Evolutionary conservation across 345 rosid species (phyloP).

Genomic region (Populus tremula): DNA sequence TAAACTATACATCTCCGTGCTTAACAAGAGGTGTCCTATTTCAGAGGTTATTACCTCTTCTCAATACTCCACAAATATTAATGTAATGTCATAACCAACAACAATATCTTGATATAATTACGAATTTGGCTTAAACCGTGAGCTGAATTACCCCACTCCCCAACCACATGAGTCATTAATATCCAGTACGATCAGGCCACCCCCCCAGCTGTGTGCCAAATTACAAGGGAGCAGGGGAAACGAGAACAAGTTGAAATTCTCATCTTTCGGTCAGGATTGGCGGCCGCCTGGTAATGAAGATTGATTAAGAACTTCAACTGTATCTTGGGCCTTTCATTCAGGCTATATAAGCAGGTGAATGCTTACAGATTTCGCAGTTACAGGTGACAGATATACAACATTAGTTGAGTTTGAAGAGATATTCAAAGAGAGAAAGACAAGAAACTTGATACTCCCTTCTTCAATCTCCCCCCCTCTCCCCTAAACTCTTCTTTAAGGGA

Average conservation of each 20-base stretch:
- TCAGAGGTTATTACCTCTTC: too few relatives aligned
- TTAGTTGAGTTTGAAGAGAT: not conserved
- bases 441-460: not conserved
- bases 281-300: not conserved
- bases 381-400: not conserved
- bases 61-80: too few relatives aligned
- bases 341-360: constrained; percentile 10
- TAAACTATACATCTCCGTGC: too few relatives aligned
- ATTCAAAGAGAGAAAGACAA: not conserved
- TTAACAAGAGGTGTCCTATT: too few relatives aligned
- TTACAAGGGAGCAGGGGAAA: not conserved
- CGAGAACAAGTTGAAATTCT: not conserved
- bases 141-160: not conserved
- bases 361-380: not conserved
- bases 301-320: not conserved
- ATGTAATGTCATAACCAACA: not conserved
- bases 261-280: not conserved
- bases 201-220: not conserved
- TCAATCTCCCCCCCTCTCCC: not conserved
- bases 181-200: not conserved
- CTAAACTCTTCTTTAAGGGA: not conserved
- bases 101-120: not conserved
- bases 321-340: not conserved
- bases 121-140: not conserved
- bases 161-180: constrained; percentile 15